Evolutionary conservation across 2,329 filamentous ascomycete species (phyloP).

Genomic region (Claviceps pusilla): DNA sequence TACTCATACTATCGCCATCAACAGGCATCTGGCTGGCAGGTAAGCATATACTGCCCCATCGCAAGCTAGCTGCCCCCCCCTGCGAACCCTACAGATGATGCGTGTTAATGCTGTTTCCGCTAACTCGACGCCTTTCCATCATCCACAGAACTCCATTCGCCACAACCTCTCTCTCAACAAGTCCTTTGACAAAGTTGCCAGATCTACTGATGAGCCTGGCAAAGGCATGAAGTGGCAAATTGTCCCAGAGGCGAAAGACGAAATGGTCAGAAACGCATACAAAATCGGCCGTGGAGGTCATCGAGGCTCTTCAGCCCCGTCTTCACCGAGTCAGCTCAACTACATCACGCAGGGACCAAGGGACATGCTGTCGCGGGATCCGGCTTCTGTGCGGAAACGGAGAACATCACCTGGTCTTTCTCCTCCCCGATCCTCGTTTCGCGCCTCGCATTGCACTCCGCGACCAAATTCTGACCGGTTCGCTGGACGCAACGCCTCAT

Average conservation of each 20-base stretch:
- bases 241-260: conserved; percentile 65
- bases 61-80: neutral
- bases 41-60: conserved; percentile 23
- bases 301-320: conserved; percentile 53
- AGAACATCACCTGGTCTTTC: conserved; percentile 40
- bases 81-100: neutral
- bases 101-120: neutral
- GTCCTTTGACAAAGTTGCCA: conserved; percentile 81
- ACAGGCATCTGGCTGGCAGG: conserved; percentile 71
- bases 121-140: neutral
- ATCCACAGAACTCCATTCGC: conserved; percentile 69
- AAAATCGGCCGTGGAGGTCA: conserved; percentile 48
- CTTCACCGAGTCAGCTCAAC: conserved; percentile 47
- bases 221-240: conserved; percentile 99
- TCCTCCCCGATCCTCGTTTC: conserved; percentile 36
- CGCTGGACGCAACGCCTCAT: conserved; percentile 20
- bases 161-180: conserved; percentile 95
- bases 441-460: conserved; percentile 41
- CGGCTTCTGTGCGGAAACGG: conserved; percentile 38
- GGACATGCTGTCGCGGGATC: conserved; percentile 38
- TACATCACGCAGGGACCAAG: conserved; percentile 45
- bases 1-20: conserved; percentile 91
- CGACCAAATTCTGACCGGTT: conserved; percentile 33
- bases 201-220: conserved; percentile 84
- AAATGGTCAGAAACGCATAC: conserved; percentile 64